Conservation (phyloP, 2,329 filamentous ascomycete species). For the Aspergillus sp. region DNA sequence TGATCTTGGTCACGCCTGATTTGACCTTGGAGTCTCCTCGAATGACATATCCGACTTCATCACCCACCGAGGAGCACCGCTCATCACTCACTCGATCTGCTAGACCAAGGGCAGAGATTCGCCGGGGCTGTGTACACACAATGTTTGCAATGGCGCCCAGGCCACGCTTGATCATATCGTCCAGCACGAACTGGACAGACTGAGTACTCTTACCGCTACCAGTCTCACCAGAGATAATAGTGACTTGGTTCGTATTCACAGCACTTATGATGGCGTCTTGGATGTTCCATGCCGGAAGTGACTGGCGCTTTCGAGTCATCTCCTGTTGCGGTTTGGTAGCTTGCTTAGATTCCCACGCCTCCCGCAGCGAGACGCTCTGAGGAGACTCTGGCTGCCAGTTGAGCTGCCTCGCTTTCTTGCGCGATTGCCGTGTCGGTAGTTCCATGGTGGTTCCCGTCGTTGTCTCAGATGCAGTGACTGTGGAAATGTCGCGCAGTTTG, state of each 20-base stretch:
- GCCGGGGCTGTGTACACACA: slow-evolving; percentile 89
- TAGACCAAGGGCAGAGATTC: slow-evolving; percentile 90
- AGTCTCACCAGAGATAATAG: slow-evolving; percentile 95
- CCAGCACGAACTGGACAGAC: slow-evolving; percentile 91
- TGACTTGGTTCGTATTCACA: slow-evolving; percentile 77
- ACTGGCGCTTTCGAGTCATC: slow-evolving; percentile 71
- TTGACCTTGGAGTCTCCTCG: slow-evolving; percentile 81
- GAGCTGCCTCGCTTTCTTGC: slow-evolving; percentile 56
- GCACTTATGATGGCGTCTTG: slow-evolving; percentile 72
- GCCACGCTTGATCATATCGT: slow-evolving; percentile 76
- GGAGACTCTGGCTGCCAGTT: slow-evolving; percentile 59
- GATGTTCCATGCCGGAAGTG: slow-evolving; percentile 83
- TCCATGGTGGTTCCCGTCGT: slow-evolving; percentile 14
- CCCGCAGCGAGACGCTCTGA: slow-evolving; percentile 57
- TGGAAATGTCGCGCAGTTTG: slow-evolving; percentile 76
- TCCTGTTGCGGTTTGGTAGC: slow-evolving; percentile 62
- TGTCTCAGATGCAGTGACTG: slow-evolving; percentile 60
- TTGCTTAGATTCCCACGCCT: slow-evolving; percentile 69
- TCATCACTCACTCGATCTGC: slow-evolving; percentile 95
- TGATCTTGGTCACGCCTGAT: slow-evolving; percentile 74
- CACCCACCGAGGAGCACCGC: slow-evolving; percentile 74
- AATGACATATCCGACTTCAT: slow-evolving; percentile 89
- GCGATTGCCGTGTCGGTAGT: slow-evolving; percentile 26
- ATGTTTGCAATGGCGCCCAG: slow-evolving; percentile 81
- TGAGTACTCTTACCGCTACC: slow-evolving; percentile 97